phyloP scores from a whole-genome alignment of 83 land plant genomes.

The Diphasiastrum complanatum region DNA sequence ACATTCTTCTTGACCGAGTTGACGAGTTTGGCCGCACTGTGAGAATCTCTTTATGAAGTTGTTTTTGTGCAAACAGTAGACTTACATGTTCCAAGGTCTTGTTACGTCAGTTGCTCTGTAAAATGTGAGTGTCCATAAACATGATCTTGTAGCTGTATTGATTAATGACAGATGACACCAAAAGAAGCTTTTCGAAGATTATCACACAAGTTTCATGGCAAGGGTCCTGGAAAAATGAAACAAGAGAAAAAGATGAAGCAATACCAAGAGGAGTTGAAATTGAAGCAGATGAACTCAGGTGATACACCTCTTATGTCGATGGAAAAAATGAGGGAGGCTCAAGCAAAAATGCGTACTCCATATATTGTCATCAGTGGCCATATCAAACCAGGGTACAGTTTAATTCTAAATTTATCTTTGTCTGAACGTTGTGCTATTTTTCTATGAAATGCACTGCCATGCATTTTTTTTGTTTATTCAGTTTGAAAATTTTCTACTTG shows the following conservation, averaged over 20 bases:
- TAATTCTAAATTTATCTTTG: background rate
- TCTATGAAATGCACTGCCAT: background rate
- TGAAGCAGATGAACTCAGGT: constrained; percentile 88
- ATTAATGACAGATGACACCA: constrained; percentile 90
- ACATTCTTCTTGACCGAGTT: constrained; percentile 72
- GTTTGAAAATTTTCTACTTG: background rate
- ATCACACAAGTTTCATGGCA: constrained; percentile 96
- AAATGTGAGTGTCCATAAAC: no score
- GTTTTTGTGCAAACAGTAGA: background rate
- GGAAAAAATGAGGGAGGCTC: constrained; percentile 91
- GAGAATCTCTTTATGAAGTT: constrained; percentile 28
- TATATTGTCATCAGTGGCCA: constrained; percentile 93
- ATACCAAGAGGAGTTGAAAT: constrained; percentile 76
- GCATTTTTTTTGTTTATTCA: background rate
- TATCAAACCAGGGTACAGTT: constrained; percentile 84
- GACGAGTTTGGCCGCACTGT: constrained; percentile 98
- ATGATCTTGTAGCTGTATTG: no score
- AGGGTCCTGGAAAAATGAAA: constrained; percentile 95
- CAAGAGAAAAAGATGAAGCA: constrained; percentile 87
- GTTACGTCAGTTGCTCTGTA: no score
- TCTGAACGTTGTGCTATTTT: background rate
- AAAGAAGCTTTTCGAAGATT: constrained; percentile 85
- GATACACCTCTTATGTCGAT: constrained; percentile 88
- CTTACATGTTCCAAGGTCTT: no score
- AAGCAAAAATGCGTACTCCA: constrained; percentile 66